These are phyloP conservation scores for Canavalia gladiata DNA, from an alignment of 306 rosid genomes.

Conservation along the genomic window DNA sequence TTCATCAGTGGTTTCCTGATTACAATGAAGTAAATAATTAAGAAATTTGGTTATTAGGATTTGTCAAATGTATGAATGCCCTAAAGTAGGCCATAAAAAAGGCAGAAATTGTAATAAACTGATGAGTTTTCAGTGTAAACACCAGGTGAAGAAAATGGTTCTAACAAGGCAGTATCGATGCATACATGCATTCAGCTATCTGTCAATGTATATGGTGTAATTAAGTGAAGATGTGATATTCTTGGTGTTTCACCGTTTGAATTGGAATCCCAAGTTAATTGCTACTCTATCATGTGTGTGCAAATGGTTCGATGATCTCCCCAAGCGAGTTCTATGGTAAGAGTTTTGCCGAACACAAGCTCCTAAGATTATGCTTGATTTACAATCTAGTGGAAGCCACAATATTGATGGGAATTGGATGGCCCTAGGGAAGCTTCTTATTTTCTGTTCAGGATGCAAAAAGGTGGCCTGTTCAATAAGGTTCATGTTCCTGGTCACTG, in stretches of 20 bases:
- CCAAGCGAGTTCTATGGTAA: conserved; percentile 94
- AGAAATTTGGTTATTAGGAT: conserved; percentile 22
- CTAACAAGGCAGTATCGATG: conserved; percentile 90
- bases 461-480: conserved; percentile 79
- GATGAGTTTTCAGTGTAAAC: conserved; percentile 31
- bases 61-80: conserved; percentile 6
- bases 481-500: conserved; percentile 89
- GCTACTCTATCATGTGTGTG: conserved; percentile 50
- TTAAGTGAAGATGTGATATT: conserved; percentile 85
- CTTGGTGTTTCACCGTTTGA: conserved; percentile 78
- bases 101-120: conserved; percentile 16
- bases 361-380: conserved; percentile 95
- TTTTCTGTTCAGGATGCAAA: conserved; percentile 89
- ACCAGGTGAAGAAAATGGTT: conserved; percentile 69
- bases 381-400: conserved; percentile 92
- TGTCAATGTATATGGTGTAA: conserved; percentile 96
- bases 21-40: conserved; percentile 1
- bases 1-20: conserved; percentile 15
- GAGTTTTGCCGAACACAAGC: conserved; percentile 92
- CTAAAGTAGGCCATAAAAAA: background rate
- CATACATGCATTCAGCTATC: conserved; percentile 73
- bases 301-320: conserved; percentile 96
- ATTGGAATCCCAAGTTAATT: conserved; percentile 93
- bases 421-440: conserved; percentile 90
- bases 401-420: conserved; percentile 96